Percentiles rank a stretch among this genome's conserved stretches.
These are phyloP conservation scores for Aspergillus versicolor DNA, from an alignment of 2,329 filamentous ascomycete species.

Conservation along the genomic window DNA sequence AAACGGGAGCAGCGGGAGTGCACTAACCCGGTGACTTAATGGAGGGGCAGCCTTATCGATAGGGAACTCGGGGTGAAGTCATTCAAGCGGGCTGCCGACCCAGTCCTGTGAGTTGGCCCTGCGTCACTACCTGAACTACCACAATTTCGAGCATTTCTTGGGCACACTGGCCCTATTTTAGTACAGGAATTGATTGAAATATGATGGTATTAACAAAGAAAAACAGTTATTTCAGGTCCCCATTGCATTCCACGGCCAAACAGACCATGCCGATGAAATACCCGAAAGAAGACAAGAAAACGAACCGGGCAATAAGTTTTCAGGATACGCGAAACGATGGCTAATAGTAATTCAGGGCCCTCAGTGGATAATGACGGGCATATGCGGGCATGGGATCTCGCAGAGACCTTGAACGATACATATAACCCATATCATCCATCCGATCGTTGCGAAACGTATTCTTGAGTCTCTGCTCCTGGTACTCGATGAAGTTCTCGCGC, in stretches of 20 bases:
- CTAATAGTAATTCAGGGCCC: conserved; percentile 7
- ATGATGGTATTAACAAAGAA: background rate
- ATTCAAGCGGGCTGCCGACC: background rate
- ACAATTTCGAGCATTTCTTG: background rate
- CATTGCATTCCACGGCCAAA: background rate
- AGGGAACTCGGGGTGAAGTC: conserved; percentile 9
- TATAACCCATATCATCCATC: background rate
- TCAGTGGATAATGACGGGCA: conserved; percentile 16
- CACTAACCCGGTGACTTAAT: conserved; percentile 6
- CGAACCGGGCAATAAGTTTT: background rate
- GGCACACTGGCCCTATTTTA: background rate
- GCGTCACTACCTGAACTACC: background rate
- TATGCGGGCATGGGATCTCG: conserved; percentile 18
- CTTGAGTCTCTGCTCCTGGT: conserved; percentile 23
- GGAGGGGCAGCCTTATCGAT: conserved; percentile 25
- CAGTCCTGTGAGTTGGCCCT: conserved; percentile 10
- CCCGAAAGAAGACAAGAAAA: background rate
- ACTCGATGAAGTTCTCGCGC: conserved; percentile 7
- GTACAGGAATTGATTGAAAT: background rate
- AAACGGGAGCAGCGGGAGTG: conserved; percentile 9
- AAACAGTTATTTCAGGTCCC: background rate
- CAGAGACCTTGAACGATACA: conserved; percentile 17
- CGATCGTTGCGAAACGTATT: conserved; percentile 17
- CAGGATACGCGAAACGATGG: background rate
- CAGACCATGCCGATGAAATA: background rate